These are phyloP conservation scores for Acer yangbiense DNA, from an alignment of 345 rosid species.

Conservation along the genomic window DNA sequence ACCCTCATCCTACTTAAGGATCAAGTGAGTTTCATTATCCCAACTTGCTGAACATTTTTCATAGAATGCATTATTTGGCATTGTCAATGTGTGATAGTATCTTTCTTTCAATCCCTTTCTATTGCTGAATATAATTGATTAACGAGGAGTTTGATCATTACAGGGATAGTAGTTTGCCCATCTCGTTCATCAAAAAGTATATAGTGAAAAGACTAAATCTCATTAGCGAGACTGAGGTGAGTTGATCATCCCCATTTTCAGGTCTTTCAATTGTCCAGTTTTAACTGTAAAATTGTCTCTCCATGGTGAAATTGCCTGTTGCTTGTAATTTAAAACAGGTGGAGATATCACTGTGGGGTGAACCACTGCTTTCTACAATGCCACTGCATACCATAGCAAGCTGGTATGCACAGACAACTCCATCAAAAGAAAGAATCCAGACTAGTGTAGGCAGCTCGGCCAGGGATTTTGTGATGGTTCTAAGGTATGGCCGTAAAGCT, in stretches of 20 bases:
- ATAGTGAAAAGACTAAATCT: slow-evolving; percentile 41
- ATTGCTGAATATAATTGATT: neutral
- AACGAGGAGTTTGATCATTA: neutral
- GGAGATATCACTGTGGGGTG: slow-evolving; percentile 43
- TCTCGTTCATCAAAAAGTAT: slow-evolving; percentile 43
- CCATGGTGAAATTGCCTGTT: neutral
- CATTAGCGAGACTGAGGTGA: slow-evolving; percentile 48
- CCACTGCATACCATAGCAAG: slow-evolving; percentile 34
- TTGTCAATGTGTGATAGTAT: neutral
- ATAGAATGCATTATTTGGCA: neutral
- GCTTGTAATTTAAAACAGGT: slow-evolving; percentile 38
- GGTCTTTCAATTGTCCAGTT: neutral
- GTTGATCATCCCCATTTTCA: neutral
- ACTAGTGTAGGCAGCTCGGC: slow-evolving; percentile 46
- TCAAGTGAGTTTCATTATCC: slow-evolving; percentile 40
- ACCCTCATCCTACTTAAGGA: slow-evolving; percentile 47
- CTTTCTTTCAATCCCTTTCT: neutral
- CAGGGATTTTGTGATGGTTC: slow-evolving; percentile 51
- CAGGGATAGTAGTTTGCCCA: slow-evolving; percentile 46
- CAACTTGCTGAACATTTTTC: neutral
- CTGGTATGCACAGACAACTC: slow-evolving; percentile 47
- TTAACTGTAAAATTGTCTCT: neutral
- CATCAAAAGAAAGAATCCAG: slow-evolving; percentile 28
- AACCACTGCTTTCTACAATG: slow-evolving; percentile 39
- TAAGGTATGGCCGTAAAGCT: slow-evolving; percentile 44